Evolutionary conservation across 164 flowering plant genomes (phyloP), one percentile per base, ranked within the genome.

Genomic region (Protea cynaroides): DNA sequence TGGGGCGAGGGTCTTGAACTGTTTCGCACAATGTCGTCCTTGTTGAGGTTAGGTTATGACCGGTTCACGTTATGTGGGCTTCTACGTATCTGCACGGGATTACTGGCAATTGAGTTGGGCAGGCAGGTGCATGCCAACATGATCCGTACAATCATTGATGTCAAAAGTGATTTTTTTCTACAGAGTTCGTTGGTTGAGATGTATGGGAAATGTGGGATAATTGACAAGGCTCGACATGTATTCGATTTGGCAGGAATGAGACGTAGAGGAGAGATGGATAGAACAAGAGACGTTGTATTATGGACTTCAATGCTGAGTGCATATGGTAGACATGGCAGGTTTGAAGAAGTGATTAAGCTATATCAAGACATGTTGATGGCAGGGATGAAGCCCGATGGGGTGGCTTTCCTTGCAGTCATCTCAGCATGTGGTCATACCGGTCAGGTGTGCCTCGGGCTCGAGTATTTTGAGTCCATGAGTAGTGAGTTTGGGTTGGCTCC

Each of bases 231-330:
- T 37, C 44, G 62, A 59, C 70, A 65, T 25, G 80, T 86, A 4
- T 91, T 89, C 59, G 65, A 71, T 50, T 61, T 77, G 70, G 71
- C 57, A 5, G 84, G 85, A 19, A 53, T 70, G 52, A 63, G 36
- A 55, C 21, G 3, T 10, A 65, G 19, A 19, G 67, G 49, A 17
- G 19, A 7, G 6, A 15, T 1, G 17, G 64, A 72, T 61, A 66
- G 66, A 47, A 65, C 70, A 34, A 75, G 71, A 44, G 96, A 89
- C 69, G 75, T 89, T 66, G 86, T 88, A 38, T 54, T 87, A 67
- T 92, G 95, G 94, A 87, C 88, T 24, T 86, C 96, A 22, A 84
- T 89, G 83, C 78, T 87, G 18, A 78, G 83, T 62, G 85, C 71
- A 0, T 84, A 83, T 62, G 88, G 92, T 23, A 80, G 76, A 75